These are phyloP conservation scores for Fraxinus quadrangulata DNA, from an alignment of 257 asterid genomes.

Conservation along the genomic window DNA sequence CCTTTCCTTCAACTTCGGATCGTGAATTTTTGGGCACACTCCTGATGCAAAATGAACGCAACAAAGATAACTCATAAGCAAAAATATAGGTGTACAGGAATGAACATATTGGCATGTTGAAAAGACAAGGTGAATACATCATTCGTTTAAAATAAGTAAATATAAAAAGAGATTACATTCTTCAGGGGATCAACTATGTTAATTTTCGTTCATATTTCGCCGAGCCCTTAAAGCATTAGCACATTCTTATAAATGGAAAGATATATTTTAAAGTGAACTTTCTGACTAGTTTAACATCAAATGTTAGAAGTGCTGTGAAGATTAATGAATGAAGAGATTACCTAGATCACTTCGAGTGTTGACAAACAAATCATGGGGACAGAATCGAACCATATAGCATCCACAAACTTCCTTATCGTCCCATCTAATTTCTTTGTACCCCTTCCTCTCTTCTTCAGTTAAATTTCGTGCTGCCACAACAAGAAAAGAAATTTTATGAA, in stretches of 20 bases:
- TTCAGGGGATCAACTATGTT: background rate
- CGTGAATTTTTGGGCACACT: slow-evolving; percentile 87
- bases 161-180: background rate
- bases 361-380: slow-evolving; percentile 96
- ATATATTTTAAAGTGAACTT: background rate
- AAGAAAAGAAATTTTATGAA: slow-evolving; percentile 5
- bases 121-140: background rate
- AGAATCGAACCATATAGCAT: slow-evolving; percentile 91
- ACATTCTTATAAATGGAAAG: background rate
- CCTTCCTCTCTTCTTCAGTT: slow-evolving; percentile 92
- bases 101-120: background rate
- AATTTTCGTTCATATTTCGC: background rate
- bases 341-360: slow-evolving; percentile 95
- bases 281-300: background rate
- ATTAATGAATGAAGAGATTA: slow-evolving; percentile 28
- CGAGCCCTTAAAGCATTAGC: background rate
- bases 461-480: slow-evolving; percentile 72
- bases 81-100: slow-evolving; percentile 1
- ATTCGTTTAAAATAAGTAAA: background rate
- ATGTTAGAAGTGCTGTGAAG: slow-evolving; percentile 6
- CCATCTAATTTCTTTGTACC: slow-evolving; percentile 86
- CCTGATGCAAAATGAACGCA: slow-evolving; percentile 50
- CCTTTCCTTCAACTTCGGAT: slow-evolving; percentile 95
- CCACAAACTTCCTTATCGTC: slow-evolving; percentile 91
- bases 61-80: slow-evolving; percentile 21